These are phyloP conservation scores for Ploettnerulaceae sp. DNA, from an alignment of 2,329 filamentous ascomycete species.

Conservation along the genomic window DNA sequence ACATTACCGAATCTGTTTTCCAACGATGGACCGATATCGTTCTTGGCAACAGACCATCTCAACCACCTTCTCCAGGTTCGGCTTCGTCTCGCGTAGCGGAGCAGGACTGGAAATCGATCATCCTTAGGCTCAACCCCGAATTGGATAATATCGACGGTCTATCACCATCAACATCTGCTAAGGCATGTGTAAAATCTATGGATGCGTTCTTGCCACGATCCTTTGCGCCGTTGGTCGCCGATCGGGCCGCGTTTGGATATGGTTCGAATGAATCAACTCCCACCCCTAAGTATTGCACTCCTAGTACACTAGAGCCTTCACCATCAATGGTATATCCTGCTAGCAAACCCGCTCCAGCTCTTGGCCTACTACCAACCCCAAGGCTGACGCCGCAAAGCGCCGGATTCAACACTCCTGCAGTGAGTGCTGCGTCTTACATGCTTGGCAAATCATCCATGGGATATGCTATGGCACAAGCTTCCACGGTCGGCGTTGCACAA, in stretches of 20 bases:
- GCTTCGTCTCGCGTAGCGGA: slow-evolving; percentile 24
- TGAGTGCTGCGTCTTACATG: slow-evolving; percentile 48
- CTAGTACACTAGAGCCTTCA: slow-evolving; percentile 47
- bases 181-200: slow-evolving; percentile 23
- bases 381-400: slow-evolving; percentile 52
- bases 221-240: slow-evolving; percentile 41
- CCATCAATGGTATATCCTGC: slow-evolving; percentile 41
- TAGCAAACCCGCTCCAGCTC: slow-evolving; percentile 46
- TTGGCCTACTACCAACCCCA: slow-evolving; percentile 54
- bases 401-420: slow-evolving; percentile 56
- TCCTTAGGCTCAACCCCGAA: slow-evolving; percentile 51
- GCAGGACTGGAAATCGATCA: slow-evolving; percentile 53
- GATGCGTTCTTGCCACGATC: slow-evolving; percentile 26
- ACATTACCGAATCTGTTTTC: slow-evolving; percentile 85
- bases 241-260: slow-evolving; percentile 35
- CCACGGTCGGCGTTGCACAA: slow-evolving; percentile 43
- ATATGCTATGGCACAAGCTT: slow-evolving; percentile 54
- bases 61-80: slow-evolving; percentile 49
- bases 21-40: slow-evolving; percentile 93
- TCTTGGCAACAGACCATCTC: slow-evolving; percentile 64
- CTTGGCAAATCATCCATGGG: slow-evolving; percentile 54
- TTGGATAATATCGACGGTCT: slow-evolving; percentile 55
- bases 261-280: slow-evolving; percentile 40
- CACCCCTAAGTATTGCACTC: slow-evolving; percentile 40
- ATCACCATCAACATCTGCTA: slow-evolving; percentile 33